phyloP scores from a whole-genome alignment of 1,139 yeast genomes.

The Kodamaea derodonti region DNA sequence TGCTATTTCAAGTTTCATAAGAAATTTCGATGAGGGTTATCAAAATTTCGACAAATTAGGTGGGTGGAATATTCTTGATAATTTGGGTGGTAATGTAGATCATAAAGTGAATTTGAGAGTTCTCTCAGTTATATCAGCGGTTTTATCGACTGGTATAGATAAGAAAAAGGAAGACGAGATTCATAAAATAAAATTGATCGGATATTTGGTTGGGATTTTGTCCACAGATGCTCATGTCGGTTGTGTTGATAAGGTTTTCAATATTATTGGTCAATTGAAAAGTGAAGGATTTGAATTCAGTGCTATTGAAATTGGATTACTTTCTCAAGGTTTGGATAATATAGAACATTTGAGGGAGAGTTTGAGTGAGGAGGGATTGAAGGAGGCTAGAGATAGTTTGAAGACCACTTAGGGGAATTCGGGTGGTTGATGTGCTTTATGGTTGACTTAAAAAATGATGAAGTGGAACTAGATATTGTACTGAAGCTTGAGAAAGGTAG shows the following conservation, averaged over 20 bases:
- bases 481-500: too few relatives aligned
- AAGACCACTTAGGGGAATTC: too few relatives aligned
- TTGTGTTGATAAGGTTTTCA: slow-evolving; percentile 59
- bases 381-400: slow-evolving; percentile 37
- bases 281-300: slow-evolving; percentile 44
- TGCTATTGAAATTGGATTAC: slow-evolving; percentile 35
- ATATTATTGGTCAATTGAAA: slow-evolving; percentile 48
- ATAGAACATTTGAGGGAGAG: slow-evolving; percentile 44
- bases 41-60: slow-evolving; percentile 47
- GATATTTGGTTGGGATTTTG: slow-evolving; percentile 34
- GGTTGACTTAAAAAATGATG: too few relatives aligned
- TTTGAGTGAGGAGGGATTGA: slow-evolving; percentile 51
- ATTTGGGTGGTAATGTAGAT: slow-evolving; percentile 11
- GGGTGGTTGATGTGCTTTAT: too few relatives aligned
- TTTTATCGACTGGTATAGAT: slow-evolving; percentile 49
- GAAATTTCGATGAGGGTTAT: slow-evolving; percentile 64
- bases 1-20: slow-evolving; percentile 71
- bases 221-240: slow-evolving; percentile 42
- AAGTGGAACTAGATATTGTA: too few relatives aligned
- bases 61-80: slow-evolving; percentile 57
- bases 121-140: slow-evolving; percentile 55
- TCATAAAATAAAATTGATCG: slow-evolving; percentile 37
- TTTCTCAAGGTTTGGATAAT: slow-evolving; percentile 28
- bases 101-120: slow-evolving; percentile 49
- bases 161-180: slow-evolving; percentile 36